Conservation (phyloP, 176 grass and related monocot genomes). For the Carex littledalei region DNA sequence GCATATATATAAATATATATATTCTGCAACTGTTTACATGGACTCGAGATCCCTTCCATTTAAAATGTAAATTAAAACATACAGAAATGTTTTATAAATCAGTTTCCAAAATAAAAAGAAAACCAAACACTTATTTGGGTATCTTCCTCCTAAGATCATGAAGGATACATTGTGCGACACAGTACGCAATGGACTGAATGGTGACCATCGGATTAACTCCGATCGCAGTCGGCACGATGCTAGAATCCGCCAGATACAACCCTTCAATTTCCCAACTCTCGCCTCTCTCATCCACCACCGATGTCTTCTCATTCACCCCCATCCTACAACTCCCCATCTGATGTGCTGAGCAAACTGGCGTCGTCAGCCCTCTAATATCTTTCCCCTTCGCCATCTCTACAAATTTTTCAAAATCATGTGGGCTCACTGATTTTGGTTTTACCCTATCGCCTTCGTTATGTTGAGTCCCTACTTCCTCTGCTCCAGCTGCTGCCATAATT, state of each 20-base stretch:
- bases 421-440: constrained; percentile 31
- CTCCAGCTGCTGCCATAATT: constrained; percentile 59
- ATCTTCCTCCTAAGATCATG: constrained; percentile 19
- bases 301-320: constrained; percentile 27
- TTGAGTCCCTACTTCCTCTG: constrained; percentile 70
- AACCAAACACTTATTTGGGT: not conserved
- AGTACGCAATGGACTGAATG: constrained; percentile 65
- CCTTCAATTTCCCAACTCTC: constrained; percentile 81
- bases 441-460: constrained; percentile 63
- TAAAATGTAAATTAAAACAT: not conserved
- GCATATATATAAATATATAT: too few relatives aligned
- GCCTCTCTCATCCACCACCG: constrained; percentile 50
- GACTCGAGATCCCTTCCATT: not conserved
- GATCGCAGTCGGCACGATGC: constrained; percentile 62
- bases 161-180: constrained; percentile 46
- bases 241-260: constrained; percentile 70
- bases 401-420: constrained; percentile 54
- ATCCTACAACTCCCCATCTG: constrained; percentile 95
- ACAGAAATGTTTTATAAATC: not conserved
- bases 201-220: constrained; percentile 97
- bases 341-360: constrained; percentile 57
- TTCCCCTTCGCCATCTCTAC: constrained; percentile 29
- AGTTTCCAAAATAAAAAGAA: not conserved
- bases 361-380: constrained; percentile 23
- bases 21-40: too few relatives aligned